A percentile compares a stretch with the other conserved stretches of the same genome.
phyloP scores from a whole-genome alignment of 1,284 basidiomycete genomes.

The Mycena sp. region DNA sequence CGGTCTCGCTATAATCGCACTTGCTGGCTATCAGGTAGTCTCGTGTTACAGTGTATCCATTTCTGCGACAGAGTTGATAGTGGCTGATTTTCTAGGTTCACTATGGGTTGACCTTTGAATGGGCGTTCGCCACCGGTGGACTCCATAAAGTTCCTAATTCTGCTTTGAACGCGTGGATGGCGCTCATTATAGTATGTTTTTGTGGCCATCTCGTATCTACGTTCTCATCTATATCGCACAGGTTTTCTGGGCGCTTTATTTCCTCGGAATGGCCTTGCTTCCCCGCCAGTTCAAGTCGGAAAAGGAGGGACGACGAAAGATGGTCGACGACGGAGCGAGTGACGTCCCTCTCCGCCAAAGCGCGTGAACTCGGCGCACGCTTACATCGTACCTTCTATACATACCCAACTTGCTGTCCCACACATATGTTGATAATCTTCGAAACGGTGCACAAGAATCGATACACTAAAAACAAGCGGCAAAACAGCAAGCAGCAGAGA shows the following conservation, averaged over 20 bases:
- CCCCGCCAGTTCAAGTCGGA: slow-evolving; percentile 58
- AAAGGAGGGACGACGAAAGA: slow-evolving; percentile 11
- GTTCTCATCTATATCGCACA: slow-evolving; percentile 32
- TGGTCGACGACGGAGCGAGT: not conserved
- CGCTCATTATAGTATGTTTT: slow-evolving; percentile 55
- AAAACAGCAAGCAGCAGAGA: no score
- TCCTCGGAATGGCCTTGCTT: slow-evolving; percentile 51
- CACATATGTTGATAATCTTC: no score
- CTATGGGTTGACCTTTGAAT: slow-evolving; percentile 58
- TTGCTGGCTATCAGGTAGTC: slow-evolving; percentile 58
- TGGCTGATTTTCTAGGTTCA: slow-evolving; percentile 47
- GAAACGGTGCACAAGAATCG: no score
- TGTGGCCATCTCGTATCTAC: no score
- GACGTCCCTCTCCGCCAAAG: no score
- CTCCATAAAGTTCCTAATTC: slow-evolving; percentile 49
- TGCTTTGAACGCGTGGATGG: slow-evolving; percentile 59
- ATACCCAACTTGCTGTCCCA: no score
- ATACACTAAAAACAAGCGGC: no score
- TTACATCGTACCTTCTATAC: no score
- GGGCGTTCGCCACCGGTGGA: slow-evolving; percentile 47
- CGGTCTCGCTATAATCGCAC: slow-evolving; percentile 26
- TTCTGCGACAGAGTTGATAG: not conserved
- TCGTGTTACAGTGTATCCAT: not conserved
- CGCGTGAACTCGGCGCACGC: no score
- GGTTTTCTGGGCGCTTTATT: slow-evolving; percentile 60